phyloP scores from a whole-genome alignment of 1,284 basidiomycete species.

The Pyrrhoderma lamaoense region DNA sequence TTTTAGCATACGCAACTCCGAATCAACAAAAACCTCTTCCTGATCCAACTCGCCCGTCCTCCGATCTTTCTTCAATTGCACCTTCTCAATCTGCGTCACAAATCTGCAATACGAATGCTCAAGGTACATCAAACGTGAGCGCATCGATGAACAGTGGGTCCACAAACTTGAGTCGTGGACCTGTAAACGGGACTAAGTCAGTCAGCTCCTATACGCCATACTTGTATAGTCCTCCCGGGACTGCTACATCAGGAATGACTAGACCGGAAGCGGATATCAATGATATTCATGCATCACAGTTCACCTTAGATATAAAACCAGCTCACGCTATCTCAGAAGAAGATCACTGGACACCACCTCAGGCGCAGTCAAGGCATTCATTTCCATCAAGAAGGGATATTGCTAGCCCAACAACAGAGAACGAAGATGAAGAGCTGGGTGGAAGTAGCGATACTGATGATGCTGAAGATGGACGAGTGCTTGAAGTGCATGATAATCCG shows the following conservation, averaged over 20 bases:
- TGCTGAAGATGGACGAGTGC: constrained; percentile 21
- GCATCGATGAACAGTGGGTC: too few species aligned
- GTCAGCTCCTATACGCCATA: too few species aligned
- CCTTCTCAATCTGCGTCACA: constrained; percentile 66
- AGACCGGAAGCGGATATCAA: constrained; percentile 13
- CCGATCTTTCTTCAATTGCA: constrained; percentile 45
- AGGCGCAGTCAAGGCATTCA: constrained; percentile 26
- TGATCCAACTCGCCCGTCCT: constrained; percentile 23
- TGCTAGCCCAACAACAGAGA: constrained; percentile 30
- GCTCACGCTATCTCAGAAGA: constrained; percentile 49
- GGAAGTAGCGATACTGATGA: constrained; percentile 26
- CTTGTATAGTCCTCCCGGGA: background rate
- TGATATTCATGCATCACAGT: constrained; percentile 2
- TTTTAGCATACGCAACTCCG: background rate
- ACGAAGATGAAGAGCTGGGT: constrained; percentile 19
- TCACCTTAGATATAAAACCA: constrained; percentile 39
- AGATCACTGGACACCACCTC: constrained; percentile 31
- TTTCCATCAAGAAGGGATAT: too few species aligned
- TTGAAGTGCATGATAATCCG: constrained; percentile 51
- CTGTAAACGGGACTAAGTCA: too few species aligned
- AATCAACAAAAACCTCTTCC: constrained; percentile 13
- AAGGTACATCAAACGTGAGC: too few species aligned
- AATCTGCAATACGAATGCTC: background rate
- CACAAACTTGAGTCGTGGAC: too few species aligned
- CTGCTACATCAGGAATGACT: too few species aligned